phyloP scores from a whole-genome alignment of 1,284 basidiomycete species.

The Thecaphora frezii region DNA sequence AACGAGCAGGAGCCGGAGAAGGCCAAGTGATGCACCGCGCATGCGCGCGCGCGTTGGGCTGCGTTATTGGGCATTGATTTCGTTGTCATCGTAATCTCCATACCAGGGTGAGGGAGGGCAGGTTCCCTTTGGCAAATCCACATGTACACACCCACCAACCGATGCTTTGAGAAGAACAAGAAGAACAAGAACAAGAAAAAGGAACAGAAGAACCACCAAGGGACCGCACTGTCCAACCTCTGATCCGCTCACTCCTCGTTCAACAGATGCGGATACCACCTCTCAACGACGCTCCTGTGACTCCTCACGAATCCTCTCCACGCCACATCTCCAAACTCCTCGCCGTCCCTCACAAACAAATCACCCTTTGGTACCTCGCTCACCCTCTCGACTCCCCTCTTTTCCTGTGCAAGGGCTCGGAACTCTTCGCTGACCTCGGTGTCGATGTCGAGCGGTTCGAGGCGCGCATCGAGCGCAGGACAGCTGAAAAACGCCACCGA shows the following conservation, averaged over 20 bases:
- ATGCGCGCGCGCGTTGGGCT: too few relatives aligned
- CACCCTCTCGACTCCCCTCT: slow-evolving; percentile 15
- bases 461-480: slow-evolving; percentile 31
- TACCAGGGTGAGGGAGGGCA: too few relatives aligned
- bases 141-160: too few relatives aligned
- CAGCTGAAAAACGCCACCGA: slow-evolving; percentile 45
- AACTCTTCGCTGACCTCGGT: slow-evolving; percentile 22
- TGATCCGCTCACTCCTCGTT: neutral
- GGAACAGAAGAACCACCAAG: too few relatives aligned
- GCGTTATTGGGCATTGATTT: too few relatives aligned
- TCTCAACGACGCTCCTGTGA: slow-evolving; percentile 19
- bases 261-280: slow-evolving; percentile 1
- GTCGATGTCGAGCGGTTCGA: slow-evolving; percentile 17
- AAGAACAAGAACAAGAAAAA: too few relatives aligned
- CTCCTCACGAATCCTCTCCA: slow-evolving; percentile 43
- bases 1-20: too few relatives aligned
- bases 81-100: too few relatives aligned
- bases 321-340: slow-evolving; percentile 43
- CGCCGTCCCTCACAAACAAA: slow-evolving; percentile 22
- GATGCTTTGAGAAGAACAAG: too few relatives aligned
- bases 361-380: slow-evolving; percentile 41
- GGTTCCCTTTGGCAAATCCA: too few relatives aligned
- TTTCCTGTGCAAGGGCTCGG: slow-evolving; percentile 18
- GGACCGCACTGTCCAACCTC: too few relatives aligned
- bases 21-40: too few relatives aligned